phyloP scores from a whole-genome alignment of 768 basidiomycete genomes.

The Boletales sp. region DNA sequence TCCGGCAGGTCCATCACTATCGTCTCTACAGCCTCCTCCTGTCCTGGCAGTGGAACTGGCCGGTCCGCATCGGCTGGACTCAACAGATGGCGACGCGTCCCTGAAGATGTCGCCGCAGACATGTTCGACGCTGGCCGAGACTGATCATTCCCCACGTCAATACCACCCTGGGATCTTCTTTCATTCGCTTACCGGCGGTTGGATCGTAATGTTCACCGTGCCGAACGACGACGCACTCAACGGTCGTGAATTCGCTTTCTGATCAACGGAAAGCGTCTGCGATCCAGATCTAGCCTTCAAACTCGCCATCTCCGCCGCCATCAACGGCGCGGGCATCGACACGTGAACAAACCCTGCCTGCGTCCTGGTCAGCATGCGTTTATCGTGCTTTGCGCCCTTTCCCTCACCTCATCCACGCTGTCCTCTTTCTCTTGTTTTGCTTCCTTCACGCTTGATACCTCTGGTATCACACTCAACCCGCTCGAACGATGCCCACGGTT shows the following conservation, averaged over 20 bases:
- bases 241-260: constrained; percentile 20
- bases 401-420: constrained; percentile 32
- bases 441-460: constrained; percentile 43
- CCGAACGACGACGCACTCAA: constrained; percentile 28
- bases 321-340: constrained; percentile 30
- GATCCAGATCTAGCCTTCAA: constrained; percentile 15
- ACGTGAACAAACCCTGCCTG: constrained; percentile 34
- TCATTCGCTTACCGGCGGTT: constrained; percentile 27
- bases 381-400: not conserved
- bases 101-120: constrained; percentile 25
- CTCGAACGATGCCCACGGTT: constrained; percentile 29
- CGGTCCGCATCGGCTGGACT: constrained; percentile 40
- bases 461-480: constrained; percentile 55
- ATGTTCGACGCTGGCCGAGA: constrained; percentile 38
- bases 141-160: constrained; percentile 20
- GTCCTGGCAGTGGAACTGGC: constrained; percentile 30
- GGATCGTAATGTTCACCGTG: constrained; percentile 30
- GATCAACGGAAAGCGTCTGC: constrained; percentile 24
- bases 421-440: constrained; percentile 39
- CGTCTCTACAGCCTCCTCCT: constrained; percentile 6
- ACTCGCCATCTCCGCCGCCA: constrained; percentile 20
- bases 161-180: not conserved
- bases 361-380: constrained; percentile 9
- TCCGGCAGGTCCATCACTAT: constrained; percentile 26
- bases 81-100: constrained; percentile 29